Evolutionary conservation across 2,329 filamentous ascomycete genomes (phyloP).

Genomic region (Trichoderma simmonsii): DNA sequence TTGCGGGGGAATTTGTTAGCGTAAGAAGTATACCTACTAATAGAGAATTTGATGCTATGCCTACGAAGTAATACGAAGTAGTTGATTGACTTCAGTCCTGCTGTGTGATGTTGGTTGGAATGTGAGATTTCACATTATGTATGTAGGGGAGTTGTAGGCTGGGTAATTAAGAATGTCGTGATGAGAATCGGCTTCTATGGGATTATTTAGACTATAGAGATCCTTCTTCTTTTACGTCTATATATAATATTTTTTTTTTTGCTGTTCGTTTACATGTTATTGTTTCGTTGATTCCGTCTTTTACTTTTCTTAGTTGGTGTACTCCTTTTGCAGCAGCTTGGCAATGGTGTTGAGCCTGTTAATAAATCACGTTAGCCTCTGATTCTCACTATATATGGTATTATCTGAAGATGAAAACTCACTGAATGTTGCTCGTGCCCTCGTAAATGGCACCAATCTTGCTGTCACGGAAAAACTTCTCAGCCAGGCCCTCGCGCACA

Average conservation of each 20-base stretch:
- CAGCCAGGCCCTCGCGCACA: conserved; percentile 89
- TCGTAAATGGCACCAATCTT: conserved; percentile 99
- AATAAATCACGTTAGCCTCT: not conserved
- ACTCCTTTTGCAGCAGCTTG: conserved; percentile 61
- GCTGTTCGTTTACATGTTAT: not conserved
- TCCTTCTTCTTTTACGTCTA: not conserved
- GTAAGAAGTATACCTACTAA: conserved; percentile 19
- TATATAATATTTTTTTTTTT: conserved; percentile 8
- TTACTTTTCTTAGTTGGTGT: conserved; percentile 40
- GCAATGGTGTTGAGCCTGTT: conserved; percentile 60
- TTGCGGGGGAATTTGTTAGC: not conserved
- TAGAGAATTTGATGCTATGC: conserved; percentile 18
- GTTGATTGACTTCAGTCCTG: too few species aligned
- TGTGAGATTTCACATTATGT: not conserved
- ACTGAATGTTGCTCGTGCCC: conserved; percentile 78
- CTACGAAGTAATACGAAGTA: not conserved
- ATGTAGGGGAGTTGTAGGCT: not conserved
- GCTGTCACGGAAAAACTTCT: conserved; percentile 97
- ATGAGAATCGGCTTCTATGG: conserved; percentile 1
- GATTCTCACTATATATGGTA: too few species aligned
- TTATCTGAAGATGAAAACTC: conserved; percentile 28
- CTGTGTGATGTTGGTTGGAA: not conserved
- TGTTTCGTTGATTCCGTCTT: conserved; percentile 1
- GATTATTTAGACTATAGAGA: conserved; percentile 7
- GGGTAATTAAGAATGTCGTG: not conserved